Percentiles rank a stretch among this genome's conserved stretches.
These are phyloP conservation scores for Bisporella sp. DNA, from an alignment of 2,329 filamentous ascomycete genomes.

Conservation along the genomic window DNA sequence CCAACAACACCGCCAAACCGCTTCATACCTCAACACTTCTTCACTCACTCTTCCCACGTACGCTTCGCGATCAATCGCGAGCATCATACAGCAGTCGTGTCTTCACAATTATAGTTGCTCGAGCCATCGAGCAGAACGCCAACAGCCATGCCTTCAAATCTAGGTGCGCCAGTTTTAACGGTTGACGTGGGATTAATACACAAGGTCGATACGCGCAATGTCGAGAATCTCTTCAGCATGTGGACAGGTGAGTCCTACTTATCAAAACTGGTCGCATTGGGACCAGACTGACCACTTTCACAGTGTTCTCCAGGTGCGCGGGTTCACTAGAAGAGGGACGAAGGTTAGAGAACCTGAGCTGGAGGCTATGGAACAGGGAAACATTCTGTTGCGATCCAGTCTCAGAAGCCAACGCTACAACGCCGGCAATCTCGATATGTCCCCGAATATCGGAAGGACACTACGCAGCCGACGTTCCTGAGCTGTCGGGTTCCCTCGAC, in stretches of 20 bases:
- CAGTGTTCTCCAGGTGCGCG: conserved; percentile 91
- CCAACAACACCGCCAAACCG: neutral
- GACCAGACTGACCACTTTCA: conserved; percentile 2
- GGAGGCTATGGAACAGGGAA: conserved; percentile 91
- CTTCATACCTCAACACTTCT: neutral
- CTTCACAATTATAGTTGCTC: conserved; percentile 20
- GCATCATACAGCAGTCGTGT: conserved; percentile 20
- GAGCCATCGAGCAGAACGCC: conserved; percentile 22
- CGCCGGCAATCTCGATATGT: conserved; percentile 31
- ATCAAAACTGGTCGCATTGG: neutral
- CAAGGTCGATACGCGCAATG: conserved; percentile 88
- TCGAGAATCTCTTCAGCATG: conserved; percentile 91
- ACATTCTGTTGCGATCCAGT: conserved; percentile 76
- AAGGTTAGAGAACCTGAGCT: conserved; percentile 89
- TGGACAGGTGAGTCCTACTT: conserved; percentile 70
- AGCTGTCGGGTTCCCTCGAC: conserved; percentile 71
- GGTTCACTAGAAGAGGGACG: conserved; percentile 90
- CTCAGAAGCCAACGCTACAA: conserved; percentile 41
- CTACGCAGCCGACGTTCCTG: conserved; percentile 55
- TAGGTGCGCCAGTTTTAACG: conserved; percentile 80
- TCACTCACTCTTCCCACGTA: neutral
- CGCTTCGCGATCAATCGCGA: conserved; percentile 25
- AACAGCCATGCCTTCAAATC: conserved; percentile 66
- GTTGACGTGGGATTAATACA: conserved; percentile 89
- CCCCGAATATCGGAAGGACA: conserved; percentile 23